A percentile compares a stretch with the other conserved stretches of the same genome.
phyloP scores from a whole-genome alignment of 441 rosid species.

The Euphorbia corollata region DNA sequence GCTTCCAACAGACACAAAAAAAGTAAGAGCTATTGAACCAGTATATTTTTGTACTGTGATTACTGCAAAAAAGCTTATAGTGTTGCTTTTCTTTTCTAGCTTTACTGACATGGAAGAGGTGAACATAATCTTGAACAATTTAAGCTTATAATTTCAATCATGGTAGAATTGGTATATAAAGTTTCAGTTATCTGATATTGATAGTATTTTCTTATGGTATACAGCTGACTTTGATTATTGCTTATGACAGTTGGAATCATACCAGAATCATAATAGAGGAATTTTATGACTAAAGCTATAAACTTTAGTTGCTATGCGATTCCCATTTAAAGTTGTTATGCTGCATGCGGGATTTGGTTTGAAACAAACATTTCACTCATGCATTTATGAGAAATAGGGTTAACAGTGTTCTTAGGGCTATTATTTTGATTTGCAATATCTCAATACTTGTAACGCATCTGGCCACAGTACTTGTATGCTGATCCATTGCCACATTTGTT shows the following conservation, averaged over 20 bases:
- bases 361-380: not conserved
- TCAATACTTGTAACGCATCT: not conserved
- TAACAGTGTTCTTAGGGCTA: not conserved
- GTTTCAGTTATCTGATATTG: not conserved
- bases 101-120: not conserved
- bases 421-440: not conserved
- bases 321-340: not conserved
- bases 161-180: not conserved
- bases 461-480: too few species aligned
- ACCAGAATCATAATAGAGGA: not conserved
- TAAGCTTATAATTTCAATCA: not conserved
- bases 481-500: not conserved
- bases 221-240: not conserved
- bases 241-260: not conserved
- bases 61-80: not conserved
- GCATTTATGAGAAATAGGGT: not conserved
- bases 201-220: not conserved
- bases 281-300: not conserved
- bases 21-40: constrained; percentile 49
- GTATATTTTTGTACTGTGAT: too few species aligned
- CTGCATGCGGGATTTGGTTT: not conserved
- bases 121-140: constrained; percentile 1
- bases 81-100: not conserved
- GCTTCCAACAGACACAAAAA: constrained; percentile 66
- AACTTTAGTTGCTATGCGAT: not conserved